phyloP scores from a whole-genome alignment of 2,329 filamentous ascomycete species.

The Pseudocercospora ulei region DNA sequence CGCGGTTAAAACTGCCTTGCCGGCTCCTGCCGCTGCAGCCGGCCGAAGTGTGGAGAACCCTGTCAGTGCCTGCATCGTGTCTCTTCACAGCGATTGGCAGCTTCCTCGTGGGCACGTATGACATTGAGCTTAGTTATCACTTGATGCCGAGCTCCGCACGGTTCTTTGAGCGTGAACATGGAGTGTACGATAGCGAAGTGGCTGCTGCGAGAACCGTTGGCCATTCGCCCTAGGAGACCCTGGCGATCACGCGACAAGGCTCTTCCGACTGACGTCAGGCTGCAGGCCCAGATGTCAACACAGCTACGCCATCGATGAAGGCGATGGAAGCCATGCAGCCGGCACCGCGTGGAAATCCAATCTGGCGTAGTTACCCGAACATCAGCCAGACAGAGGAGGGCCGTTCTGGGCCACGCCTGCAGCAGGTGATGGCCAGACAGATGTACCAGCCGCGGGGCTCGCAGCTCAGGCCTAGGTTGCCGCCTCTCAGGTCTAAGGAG shows the following conservation, averaged over 20 bases:
- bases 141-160: no score
- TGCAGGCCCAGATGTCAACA: slow-evolving; percentile 1
- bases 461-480: no score
- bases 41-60: slow-evolving; percentile 1
- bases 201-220: no score
- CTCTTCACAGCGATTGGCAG: slow-evolving; percentile 5
- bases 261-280: slow-evolving; percentile 5
- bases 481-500: no score
- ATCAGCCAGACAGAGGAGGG: slow-evolving; percentile 5
- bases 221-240: no score
- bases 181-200: slow-evolving; percentile 1
- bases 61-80: slow-evolving; percentile 3
- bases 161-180: not conserved
- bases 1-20: not conserved
- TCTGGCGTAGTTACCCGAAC: not conserved
- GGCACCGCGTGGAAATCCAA: not conserved
- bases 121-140: no score
- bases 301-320: not conserved
- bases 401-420: slow-evolving; percentile 2
- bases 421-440: no score
- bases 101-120: no score
- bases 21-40: slow-evolving; percentile 2
- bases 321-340: not conserved
- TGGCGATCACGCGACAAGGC: not conserved
- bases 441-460: no score